A percentile compares a stretch with the other conserved stretches of the same genome.
Evolutionary conservation across 768 basidiomycete genomes (phyloP).

Genomic region (Hygrophorus pudorinus): DNA sequence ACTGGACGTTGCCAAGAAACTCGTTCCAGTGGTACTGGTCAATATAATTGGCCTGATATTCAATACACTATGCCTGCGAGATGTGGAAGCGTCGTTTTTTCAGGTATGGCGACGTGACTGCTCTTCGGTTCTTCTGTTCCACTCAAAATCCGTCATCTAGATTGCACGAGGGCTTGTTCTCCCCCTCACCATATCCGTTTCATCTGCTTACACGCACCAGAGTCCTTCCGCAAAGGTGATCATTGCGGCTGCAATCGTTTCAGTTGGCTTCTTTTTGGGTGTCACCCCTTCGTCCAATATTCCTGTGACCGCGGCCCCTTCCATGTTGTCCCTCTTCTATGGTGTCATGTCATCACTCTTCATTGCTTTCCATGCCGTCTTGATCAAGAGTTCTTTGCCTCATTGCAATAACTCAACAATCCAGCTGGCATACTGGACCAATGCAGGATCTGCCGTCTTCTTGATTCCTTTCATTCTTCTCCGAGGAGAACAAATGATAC

Average conservation of each 20-base stretch:
- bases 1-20: slow-evolving; percentile 41
- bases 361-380: slow-evolving; percentile 66
- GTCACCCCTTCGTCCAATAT: slow-evolving; percentile 45
- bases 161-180: slow-evolving; percentile 80
- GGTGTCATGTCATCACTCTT: slow-evolving; percentile 65
- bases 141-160: slow-evolving; percentile 22
- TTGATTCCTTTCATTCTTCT: slow-evolving; percentile 56
- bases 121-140: not conserved
- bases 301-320: slow-evolving; percentile 34
- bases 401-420: slow-evolving; percentile 63
- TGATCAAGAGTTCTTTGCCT: slow-evolving; percentile 63
- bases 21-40: slow-evolving; percentile 53
- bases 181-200: slow-evolving; percentile 71
- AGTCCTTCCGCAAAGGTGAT: slow-evolving; percentile 47
- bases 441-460: slow-evolving; percentile 55
- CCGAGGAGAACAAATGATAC: slow-evolving; percentile 37
- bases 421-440: slow-evolving; percentile 73
- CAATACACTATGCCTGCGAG: slow-evolving; percentile 69
- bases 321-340: slow-evolving; percentile 52
- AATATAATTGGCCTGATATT: slow-evolving; percentile 71
- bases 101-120: slow-evolving; percentile 34
- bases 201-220: slow-evolving; percentile 46
- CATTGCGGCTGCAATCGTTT: slow-evolving; percentile 51
- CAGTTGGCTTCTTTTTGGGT: slow-evolving; percentile 69
- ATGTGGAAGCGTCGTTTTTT: slow-evolving; percentile 75